A percentile compares a stretch with the other conserved stretches of the same genome.
These are phyloP conservation scores for Myxozyma geophila DNA, from an alignment of 805 yeast species.

Conservation along the genomic window DNA sequence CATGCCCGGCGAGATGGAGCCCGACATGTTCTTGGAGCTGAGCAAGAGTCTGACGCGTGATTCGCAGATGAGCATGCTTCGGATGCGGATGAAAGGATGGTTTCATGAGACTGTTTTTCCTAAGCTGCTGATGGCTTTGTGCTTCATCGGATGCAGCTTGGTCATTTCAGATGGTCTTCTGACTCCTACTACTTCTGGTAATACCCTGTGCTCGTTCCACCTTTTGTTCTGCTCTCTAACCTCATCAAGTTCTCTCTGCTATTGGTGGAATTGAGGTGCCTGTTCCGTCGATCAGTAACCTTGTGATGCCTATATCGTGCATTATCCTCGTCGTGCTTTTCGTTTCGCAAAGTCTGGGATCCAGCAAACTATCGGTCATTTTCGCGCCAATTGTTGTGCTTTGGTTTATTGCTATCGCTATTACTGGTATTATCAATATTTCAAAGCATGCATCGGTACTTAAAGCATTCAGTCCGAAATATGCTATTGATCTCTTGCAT, in stretches of 20 bases:
- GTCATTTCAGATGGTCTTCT: constrained; percentile 64
- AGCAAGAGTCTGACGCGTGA: constrained; percentile 49
- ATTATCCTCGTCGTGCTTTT: constrained; percentile 54
- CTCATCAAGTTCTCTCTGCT: constrained; percentile 53
- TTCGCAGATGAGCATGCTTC: constrained; percentile 5
- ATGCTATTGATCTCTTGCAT: constrained; percentile 54
- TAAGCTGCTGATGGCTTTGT: constrained; percentile 43
- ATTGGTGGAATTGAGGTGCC: constrained; percentile 61
- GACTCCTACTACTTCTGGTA: constrained; percentile 62
- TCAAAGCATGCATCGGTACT: constrained; percentile 51
- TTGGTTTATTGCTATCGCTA: constrained; percentile 55
- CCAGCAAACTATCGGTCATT: constrained; percentile 52
- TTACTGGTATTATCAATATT: constrained; percentile 55
- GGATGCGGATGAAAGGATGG: constrained; percentile 19
- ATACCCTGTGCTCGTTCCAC: background rate
- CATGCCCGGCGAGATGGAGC: constrained; percentile 46
- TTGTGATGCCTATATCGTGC: constrained; percentile 55
- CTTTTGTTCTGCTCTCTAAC: background rate
- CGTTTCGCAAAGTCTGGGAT: constrained; percentile 55
- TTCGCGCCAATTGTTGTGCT: constrained; percentile 61
- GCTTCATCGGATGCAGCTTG: constrained; percentile 61
- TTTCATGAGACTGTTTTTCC: constrained; percentile 40
- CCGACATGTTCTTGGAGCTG: constrained; percentile 45
- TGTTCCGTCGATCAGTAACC: constrained; percentile 50
- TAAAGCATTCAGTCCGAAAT: constrained; percentile 56